phyloP scores from a whole-genome alignment of 352 stramenopile species.

The Globisporangium camurandrum region DNA sequence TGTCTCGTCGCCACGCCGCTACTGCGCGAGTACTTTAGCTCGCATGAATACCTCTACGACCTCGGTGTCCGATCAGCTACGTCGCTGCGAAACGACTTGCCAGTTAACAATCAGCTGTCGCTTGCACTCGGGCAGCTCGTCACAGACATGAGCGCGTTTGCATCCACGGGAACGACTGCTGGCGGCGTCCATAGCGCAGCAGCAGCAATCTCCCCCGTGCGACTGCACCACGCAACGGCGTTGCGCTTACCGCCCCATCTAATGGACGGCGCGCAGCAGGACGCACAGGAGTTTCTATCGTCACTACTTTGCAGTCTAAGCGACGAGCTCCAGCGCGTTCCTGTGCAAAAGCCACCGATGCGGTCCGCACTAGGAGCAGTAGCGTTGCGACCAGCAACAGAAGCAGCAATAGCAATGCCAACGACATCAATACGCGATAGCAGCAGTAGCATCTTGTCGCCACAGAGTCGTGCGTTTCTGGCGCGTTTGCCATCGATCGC shows the following conservation, averaged over 20 bases:
- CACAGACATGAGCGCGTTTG: constrained; percentile 25
- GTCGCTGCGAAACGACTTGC: background rate
- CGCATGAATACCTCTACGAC: constrained; percentile 75
- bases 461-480: constrained; percentile 22
- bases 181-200: constrained; percentile 20
- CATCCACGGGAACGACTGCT: constrained; percentile 15
- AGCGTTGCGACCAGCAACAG: too few relatives aligned
- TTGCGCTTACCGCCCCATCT: constrained; percentile 87
- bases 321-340: constrained; percentile 86
- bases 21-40: constrained; percentile 89
- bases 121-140: constrained; percentile 83
- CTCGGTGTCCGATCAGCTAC: constrained; percentile 77
- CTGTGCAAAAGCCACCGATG: background rate
- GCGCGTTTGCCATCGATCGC: constrained; percentile 14
- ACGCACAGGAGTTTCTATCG: constrained; percentile 92
- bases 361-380: constrained; percentile 3
- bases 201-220: constrained; percentile 54
- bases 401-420: constrained; percentile 27
- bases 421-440: background rate
- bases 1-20: constrained; percentile 90
- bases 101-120: constrained; percentile 23
- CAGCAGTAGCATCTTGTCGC: constrained; percentile 47
- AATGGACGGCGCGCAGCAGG: constrained; percentile 90
- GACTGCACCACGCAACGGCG: constrained; percentile 71
- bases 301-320: constrained; percentile 90